phyloP scores from a whole-genome alignment of 2,329 filamentous ascomycete species.

The Graphiopsis chlorocephala region DNA sequence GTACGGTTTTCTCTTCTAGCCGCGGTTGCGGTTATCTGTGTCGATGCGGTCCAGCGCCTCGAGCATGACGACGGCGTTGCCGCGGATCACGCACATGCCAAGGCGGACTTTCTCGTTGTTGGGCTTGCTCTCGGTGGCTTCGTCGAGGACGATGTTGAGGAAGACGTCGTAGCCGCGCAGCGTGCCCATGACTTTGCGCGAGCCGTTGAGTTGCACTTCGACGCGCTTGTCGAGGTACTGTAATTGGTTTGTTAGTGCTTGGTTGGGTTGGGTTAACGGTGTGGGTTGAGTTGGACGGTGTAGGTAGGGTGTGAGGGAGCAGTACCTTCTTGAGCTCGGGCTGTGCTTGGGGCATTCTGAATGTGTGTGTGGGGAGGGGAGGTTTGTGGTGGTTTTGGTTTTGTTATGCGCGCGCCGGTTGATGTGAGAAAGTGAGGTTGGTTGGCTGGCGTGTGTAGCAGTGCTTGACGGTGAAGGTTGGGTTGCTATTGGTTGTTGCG shows the following conservation, averaged over 20 bases:
- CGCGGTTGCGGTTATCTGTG: constrained; percentile 27
- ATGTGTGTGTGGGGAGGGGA: neutral
- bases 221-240: constrained; percentile 99
- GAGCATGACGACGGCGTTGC: constrained; percentile 97
- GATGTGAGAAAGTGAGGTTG: neutral
- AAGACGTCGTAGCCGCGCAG: constrained; percentile 98
- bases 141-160: constrained; percentile 95
- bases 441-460: neutral
- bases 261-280: neutral
- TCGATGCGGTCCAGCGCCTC: constrained; percentile 54
- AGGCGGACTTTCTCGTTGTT: constrained; percentile 86
- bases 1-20: neutral
- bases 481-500: neutral
- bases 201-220: constrained; percentile 96
- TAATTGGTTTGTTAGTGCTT: neutral
- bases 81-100: constrained; percentile 76
- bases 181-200: constrained; percentile 92
- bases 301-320: neutral
- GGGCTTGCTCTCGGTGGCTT: constrained; percentile 90
- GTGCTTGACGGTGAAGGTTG: neutral
- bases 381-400: too few relatives aligned
- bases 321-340: constrained; percentile 96
- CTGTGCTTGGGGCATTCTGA: constrained; percentile 92
- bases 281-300: neutral
- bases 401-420: neutral